Base-by-base conservation (phyloP, 345 rosid genomes). In the Rhodomyrtus tomentosa region DNA sequence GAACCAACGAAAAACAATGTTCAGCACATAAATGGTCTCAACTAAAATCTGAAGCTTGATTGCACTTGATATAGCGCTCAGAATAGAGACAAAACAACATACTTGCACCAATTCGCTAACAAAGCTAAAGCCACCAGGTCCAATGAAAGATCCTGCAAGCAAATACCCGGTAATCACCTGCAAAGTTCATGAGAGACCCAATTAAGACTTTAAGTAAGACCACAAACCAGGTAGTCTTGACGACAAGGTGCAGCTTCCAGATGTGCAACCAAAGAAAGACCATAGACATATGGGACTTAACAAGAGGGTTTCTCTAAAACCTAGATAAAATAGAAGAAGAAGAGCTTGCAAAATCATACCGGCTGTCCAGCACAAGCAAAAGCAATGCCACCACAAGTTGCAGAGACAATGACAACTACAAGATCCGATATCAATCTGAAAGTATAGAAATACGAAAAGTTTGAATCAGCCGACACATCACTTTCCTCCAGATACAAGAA, bases 311-410 rank as follows among this genome's bases (percentile, higher is more conserved):
- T 68, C 79, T 68, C 24, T 36, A 36, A 68, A 68, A 36, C 45
- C 45, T 32, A 36, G 79, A 68, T 36, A 36, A 32, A 68, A 29
- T 27, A 29, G 7, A 59, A 58, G 72, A 58, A 29, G 24, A 68
- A 68, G 24, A 68, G 45, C 76, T 68, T 68, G 45, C 45, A 68
- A 54, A 73, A 80, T 55, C 96, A 88, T 82, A 96, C 99, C 93
- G 98, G 98, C 89, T 95, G 99, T 86, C 99, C 98, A 92, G 98
- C 98, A 90, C 97, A 96, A 83, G 98, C 99, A 91, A 96, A 96
- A 62, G 98, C 99, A 85, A 96, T 94, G 84, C 99, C 99, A 89
- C 98, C 99, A 88, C 98, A 96, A 89, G 98, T 94, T 84, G 98
- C 99, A 87, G 98, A 96, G 86, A 96, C 98, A 87, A 95, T 96